Evolutionary conservation across 2,329 filamentous ascomycete genomes (phyloP).

Genomic region (Colletotrichum destructivum): DNA sequence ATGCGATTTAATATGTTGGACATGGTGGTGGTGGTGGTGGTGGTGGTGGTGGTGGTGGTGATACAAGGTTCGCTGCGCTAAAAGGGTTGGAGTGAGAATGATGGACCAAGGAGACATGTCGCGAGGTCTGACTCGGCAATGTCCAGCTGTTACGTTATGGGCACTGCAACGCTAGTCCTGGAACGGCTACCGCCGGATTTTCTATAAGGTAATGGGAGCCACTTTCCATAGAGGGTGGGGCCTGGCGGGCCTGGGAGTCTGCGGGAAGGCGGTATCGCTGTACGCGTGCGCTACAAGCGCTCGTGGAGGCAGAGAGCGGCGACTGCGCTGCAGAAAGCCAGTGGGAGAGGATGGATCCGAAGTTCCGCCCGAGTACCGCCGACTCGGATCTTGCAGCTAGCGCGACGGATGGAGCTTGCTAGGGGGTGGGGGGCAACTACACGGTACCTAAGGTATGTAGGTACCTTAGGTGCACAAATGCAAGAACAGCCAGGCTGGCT

Average conservation of each 20-base stretch:
- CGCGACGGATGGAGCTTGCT: neutral
- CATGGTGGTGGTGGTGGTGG: neutral
- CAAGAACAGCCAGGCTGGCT: neutral
- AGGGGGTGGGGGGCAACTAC: neutral
- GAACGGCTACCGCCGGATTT: constrained; percentile 50
- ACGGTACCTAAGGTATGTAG: too few relatives aligned
- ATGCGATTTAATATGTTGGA: constrained; percentile 12
- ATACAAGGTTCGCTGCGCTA: neutral
- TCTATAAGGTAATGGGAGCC: constrained; percentile 65
- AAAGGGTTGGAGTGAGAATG: constrained; percentile 18
- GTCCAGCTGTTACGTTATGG: constrained; percentile 65
- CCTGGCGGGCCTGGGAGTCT: neutral
- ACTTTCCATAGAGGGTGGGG: constrained; percentile 26
- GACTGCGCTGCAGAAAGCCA: constrained; percentile 14
- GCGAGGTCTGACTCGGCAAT: constrained; percentile 50
- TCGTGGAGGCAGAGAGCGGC: neutral
- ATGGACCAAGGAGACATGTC: neutral
- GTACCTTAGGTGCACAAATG: too few relatives aligned
- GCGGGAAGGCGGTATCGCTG: constrained; percentile 3
- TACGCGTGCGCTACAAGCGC: constrained; percentile 35
- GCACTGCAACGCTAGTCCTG: constrained; percentile 54
- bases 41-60: neutral
- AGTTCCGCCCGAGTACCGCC: constrained; percentile 41
- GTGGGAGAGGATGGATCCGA: constrained; percentile 9
- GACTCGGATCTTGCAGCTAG: constrained; percentile 40